phyloP scores from a whole-genome alignment of 164 flowering plant species.

The Euptelea pleiosperma region DNA sequence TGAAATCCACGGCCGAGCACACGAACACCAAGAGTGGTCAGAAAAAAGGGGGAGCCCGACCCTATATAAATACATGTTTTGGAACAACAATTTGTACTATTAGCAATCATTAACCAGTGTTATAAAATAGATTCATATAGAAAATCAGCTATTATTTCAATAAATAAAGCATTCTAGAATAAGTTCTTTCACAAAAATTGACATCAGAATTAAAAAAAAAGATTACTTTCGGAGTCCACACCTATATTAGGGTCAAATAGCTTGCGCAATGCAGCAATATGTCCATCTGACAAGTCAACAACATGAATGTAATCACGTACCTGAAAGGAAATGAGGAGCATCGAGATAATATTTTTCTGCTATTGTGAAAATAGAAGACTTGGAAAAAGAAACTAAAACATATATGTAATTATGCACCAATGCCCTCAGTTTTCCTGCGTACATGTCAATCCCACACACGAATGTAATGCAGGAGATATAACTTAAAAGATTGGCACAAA shows the following conservation, averaged over 20 bases:
- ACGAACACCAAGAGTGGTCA: too few relatives aligned
- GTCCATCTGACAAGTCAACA: conserved; percentile 88
- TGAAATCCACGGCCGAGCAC: too few relatives aligned
- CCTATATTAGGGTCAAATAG: conserved; percentile 64
- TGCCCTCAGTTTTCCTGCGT: too few relatives aligned
- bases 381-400: neutral
- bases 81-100: too few relatives aligned
- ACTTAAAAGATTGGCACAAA: too few relatives aligned
- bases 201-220: neutral
- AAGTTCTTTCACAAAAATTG: too few relatives aligned
- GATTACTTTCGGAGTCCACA: conserved; percentile 17
- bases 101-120: neutral
- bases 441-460: too few relatives aligned
- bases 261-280: conserved; percentile 77
- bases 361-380: neutral
- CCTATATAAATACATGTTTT: too few relatives aligned
- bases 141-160: neutral
- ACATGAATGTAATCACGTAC: conserved; percentile 97
- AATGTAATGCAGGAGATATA: too few relatives aligned
- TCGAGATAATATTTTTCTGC: too few relatives aligned
- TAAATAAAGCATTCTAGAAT: neutral
- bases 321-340: conserved; percentile 38
- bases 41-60: too few relatives aligned
- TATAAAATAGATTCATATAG: neutral
- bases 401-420: too few relatives aligned